A percentile compares a stretch with the other conserved stretches of the same genome.
phyloP scores from a whole-genome alignment of 208 protist species.

The Leishmania tropica region DNA sequence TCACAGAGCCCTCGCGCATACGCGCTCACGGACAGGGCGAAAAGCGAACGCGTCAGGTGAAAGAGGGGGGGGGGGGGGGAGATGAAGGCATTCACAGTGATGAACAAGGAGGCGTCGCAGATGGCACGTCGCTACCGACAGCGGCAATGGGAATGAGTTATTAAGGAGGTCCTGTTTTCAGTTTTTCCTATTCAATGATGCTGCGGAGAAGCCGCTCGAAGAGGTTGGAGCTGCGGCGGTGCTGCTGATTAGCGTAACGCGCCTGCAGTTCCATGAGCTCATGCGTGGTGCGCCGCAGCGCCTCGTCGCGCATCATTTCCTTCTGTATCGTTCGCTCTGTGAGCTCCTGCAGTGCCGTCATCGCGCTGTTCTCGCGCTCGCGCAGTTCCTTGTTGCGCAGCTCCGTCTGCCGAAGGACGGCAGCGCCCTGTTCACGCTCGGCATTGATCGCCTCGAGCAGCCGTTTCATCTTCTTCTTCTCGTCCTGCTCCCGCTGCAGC shows the following conservation, averaged over 20 bases:
- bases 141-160: too few species aligned
- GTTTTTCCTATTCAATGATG: conserved; percentile 23
- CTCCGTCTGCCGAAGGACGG: conserved; percentile 48
- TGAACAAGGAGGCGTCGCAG: neutral
- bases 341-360: conserved; percentile 45
- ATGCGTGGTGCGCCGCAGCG: conserved; percentile 50
- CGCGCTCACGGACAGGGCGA: neutral
- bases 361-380: conserved; percentile 47
- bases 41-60: neutral
- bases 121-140: neutral
- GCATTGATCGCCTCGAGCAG: conserved; percentile 65
- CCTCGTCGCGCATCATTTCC: conserved; percentile 69
- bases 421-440: conserved; percentile 62
- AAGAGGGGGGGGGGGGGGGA: neutral
- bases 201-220: conserved; percentile 42
- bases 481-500: conserved; percentile 57
- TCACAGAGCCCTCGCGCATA: neutral
- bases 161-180: neutral
- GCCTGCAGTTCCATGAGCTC: conserved; percentile 74
- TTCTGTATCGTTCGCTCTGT: conserved; percentile 53
- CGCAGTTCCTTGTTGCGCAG: conserved; percentile 57
- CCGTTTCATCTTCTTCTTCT: conserved; percentile 57
- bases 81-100: neutral
- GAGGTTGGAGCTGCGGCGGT: conserved; percentile 33
- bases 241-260: conserved; percentile 42